Percentiles rank a stretch among this genome's conserved stretches.
phyloP scores from a whole-genome alignment of 2,329 filamentous ascomycete genomes.

The Diaporthe citriasiana region DNA sequence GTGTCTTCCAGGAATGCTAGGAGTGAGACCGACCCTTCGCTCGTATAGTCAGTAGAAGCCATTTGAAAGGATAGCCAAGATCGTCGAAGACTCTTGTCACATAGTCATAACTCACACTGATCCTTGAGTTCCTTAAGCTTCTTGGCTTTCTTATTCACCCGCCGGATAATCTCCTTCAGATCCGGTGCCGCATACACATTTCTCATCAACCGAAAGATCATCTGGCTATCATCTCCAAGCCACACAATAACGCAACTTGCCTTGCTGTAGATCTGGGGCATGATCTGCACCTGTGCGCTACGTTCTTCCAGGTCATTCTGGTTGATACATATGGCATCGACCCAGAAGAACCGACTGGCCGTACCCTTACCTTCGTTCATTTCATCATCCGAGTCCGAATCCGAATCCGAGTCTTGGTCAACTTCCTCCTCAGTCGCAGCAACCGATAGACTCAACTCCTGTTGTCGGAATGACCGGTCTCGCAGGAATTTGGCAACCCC shows the following conservation, averaged over 20 bases:
- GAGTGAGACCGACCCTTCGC: constrained; percentile 15
- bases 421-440: background rate
- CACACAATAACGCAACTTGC: constrained; percentile 29
- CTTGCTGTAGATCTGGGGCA: constrained; percentile 34
- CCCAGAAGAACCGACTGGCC: constrained; percentile 22
- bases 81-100: background rate
- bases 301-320: constrained; percentile 31
- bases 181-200: constrained; percentile 5
- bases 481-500: constrained; percentile 14
- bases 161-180: constrained; percentile 10
- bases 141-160: constrained; percentile 23
- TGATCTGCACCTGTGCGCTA: constrained; percentile 34
- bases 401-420: background rate
- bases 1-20: constrained; percentile 2
- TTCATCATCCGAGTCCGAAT: background rate
- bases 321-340: constrained; percentile 35
- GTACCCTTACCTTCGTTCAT: background rate
- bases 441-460: constrained; percentile 1
- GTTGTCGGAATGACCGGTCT: background rate
- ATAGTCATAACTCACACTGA: constrained; percentile 12
- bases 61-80: too few relatives aligned
- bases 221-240: constrained; percentile 34
- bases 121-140: constrained; percentile 16
- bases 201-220: constrained; percentile 13
- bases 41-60: background rate